Evolutionary conservation across 2,329 filamentous ascomycete genomes (phyloP).

Genomic region (Apiospora sp.): DNA sequence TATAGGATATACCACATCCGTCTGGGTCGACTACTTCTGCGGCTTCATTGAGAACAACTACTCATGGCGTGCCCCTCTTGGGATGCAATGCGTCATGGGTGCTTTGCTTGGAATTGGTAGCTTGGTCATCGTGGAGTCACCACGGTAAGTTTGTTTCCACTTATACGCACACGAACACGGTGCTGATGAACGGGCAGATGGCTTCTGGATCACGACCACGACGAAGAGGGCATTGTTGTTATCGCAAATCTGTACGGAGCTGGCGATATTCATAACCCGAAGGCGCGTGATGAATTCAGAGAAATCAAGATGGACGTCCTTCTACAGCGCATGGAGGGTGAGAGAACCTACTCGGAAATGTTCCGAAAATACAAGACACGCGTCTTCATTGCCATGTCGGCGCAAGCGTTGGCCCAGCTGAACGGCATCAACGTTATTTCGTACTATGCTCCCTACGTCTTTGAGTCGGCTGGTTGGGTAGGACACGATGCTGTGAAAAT

Average conservation of each 20-base stretch:
- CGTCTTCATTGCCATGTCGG: conserved; percentile 98
- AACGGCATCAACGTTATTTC: conserved; percentile 99
- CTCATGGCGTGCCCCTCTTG: conserved; percentile 89
- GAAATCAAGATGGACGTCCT: conserved; percentile 99
- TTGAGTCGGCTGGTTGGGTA: conserved; percentile 95
- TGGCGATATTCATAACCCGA: conserved; percentile 91
- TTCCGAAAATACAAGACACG: conserved; percentile 90
- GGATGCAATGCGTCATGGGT: conserved; percentile 96
- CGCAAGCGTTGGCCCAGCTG: conserved; percentile 92
- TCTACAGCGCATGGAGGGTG: conserved; percentile 91
- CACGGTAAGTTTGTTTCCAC: conserved; percentile 65
- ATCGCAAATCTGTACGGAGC: conserved; percentile 97
- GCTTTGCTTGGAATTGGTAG: conserved; percentile 84
- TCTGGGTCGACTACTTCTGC: conserved; percentile 99
- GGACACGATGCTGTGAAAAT: conserved; percentile 92
- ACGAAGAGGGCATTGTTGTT: conserved; percentile 97
- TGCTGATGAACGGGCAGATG: conserved; percentile 66
- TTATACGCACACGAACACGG: background rate
- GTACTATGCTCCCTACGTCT: conserved; percentile 96
- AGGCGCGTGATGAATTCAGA: conserved; percentile 93
- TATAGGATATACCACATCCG: conserved; percentile 91
- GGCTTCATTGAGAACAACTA: conserved; percentile 85
- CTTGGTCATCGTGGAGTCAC: conserved; percentile 94
- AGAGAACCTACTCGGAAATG: conserved; percentile 92
- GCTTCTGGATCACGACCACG: conserved; percentile 96